Base-by-base conservation (phyloP, 305 asterid genomes). In the Lippia alba region DNA sequence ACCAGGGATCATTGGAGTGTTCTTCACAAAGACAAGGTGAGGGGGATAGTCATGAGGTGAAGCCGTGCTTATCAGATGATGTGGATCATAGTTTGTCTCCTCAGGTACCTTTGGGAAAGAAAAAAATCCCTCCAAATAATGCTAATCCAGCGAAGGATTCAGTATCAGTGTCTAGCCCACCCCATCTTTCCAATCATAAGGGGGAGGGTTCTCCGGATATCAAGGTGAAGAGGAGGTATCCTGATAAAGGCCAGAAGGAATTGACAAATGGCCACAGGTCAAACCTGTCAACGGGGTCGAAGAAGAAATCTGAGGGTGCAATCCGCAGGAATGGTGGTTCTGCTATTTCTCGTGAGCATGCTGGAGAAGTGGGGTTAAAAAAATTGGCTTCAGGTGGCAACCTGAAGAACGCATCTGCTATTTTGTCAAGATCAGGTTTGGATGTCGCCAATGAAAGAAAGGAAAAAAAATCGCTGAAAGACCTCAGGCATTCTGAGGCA, bases 251-350 rank as follows among this genome's bases (percentile, higher is more conserved):
- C 59, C 83, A 61, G 80, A 81, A 71, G 70, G 84, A 84, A 72
- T 56, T 78, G 74, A 73, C 75, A 79, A 89, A 88, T 76, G 96
- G 85, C 59, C 80, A 69, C 64, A 80, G 74, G 69, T 30, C 75
- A 74, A 78, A 75, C 79, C 76, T 70, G 71, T 67, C 68, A 41
- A 60, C 61, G 6, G 87, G 71, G 24, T 67, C 46, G 1, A 84
- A 79, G 82, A 83, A 78, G 78, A 89, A 81, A 62, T 20, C 79
- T 70, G 86, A 82, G 65, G 77, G 68, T 59, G 74, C 84, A 73
- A 62, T 64, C 66, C 85, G 53, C 68, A 73, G 67, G 67, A 74
- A 49, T 50, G 71, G 75, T 73, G 81, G 71, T 67, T 48, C 60
- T 57, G 80, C 71, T 78, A 83, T 59, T 77, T 55, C 79, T 53